Evolutionary conservation across 805 yeast genomes (phyloP).

Genomic region (Pichia pseudocactophila): DNA sequence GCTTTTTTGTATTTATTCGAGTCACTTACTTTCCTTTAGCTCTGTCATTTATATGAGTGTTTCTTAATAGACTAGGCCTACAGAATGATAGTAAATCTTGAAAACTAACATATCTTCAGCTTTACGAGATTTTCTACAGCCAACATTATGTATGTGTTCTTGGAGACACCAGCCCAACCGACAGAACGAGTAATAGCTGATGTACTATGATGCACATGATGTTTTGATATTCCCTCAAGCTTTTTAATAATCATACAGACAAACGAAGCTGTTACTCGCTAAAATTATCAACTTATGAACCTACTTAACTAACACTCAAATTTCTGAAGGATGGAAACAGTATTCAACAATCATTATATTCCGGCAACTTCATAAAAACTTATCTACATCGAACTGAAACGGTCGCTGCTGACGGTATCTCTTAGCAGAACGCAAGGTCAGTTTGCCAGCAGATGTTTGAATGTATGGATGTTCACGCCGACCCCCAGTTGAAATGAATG

Average conservation of each 20-base stretch:
- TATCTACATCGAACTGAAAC: conserved; percentile 3
- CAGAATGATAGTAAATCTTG: no score
- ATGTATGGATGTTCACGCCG: conserved; percentile 12
- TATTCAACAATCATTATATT: background rate
- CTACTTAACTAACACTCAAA: background rate
- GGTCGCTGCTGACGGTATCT: conserved; percentile 12
- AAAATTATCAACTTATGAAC: background rate
- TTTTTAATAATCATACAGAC: background rate
- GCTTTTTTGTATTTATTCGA: no score
- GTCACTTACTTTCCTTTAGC: no score
- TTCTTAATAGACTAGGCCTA: no score
- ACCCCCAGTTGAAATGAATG: conserved; percentile 2
- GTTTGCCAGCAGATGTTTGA: conserved; percentile 11
- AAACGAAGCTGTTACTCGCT: background rate
- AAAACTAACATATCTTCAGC: background rate
- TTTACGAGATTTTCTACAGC: background rate
- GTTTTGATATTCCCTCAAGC: conserved; percentile 13
- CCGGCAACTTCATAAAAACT: background rate
- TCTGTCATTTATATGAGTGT: no score
- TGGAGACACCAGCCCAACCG: conserved; percentile 28
- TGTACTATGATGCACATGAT: conserved; percentile 28
- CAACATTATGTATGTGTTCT: conserved; percentile 24
- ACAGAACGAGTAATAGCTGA: conserved; percentile 16
- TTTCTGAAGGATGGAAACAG: no score
- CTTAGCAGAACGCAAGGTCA: conserved; percentile 12